Evolutionary conservation across 2,329 filamentous ascomycete genomes (phyloP).

Genomic region (Colletotrichum graminicola): DNA sequence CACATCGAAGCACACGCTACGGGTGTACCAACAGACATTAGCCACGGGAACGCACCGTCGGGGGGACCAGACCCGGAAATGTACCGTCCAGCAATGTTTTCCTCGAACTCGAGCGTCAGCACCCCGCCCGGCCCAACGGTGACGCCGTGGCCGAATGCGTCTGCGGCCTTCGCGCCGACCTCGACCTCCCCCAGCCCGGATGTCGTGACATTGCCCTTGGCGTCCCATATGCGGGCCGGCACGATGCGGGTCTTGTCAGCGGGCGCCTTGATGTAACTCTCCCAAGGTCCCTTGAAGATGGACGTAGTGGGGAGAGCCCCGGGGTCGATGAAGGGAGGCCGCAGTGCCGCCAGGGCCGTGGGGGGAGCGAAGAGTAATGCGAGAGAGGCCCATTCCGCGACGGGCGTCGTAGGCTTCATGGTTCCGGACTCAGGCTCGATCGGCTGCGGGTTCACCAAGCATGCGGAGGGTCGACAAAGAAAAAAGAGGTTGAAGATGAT

Average conservation of each 20-base stretch:
- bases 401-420: slow-evolving; percentile 26
- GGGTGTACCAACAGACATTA: slow-evolving; percentile 4
- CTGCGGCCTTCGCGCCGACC: slow-evolving; percentile 30
- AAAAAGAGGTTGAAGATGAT: slow-evolving; percentile 1
- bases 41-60: not conserved
- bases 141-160: slow-evolving; percentile 42
- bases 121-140: slow-evolving; percentile 50
- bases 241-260: slow-evolving; percentile 51
- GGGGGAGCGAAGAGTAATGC: slow-evolving; percentile 3
- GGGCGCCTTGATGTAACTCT: slow-evolving; percentile 53
- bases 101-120: slow-evolving; percentile 54
- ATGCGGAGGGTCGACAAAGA: not conserved
- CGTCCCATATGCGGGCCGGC: slow-evolving; percentile 50
- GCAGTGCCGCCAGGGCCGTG: slow-evolving; percentile 23
- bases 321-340: slow-evolving; percentile 42
- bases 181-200: slow-evolving; percentile 23
- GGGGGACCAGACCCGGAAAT: not conserved
- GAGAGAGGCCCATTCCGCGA: slow-evolving; percentile 23
- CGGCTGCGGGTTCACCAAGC: not conserved
- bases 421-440: slow-evolving; percentile 2
- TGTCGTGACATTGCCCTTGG: slow-evolving; percentile 50
- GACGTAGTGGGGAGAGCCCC: slow-evolving; percentile 48
- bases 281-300: slow-evolving; percentile 56
- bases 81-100: slow-evolving; percentile 57
- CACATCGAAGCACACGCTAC: slow-evolving; percentile 53